Evolutionary conservation across 371 early-diverging fungal genomes (phyloP), one percentile per base, ranked within the genome.

Genomic region (Mortierella sp.): DNA sequence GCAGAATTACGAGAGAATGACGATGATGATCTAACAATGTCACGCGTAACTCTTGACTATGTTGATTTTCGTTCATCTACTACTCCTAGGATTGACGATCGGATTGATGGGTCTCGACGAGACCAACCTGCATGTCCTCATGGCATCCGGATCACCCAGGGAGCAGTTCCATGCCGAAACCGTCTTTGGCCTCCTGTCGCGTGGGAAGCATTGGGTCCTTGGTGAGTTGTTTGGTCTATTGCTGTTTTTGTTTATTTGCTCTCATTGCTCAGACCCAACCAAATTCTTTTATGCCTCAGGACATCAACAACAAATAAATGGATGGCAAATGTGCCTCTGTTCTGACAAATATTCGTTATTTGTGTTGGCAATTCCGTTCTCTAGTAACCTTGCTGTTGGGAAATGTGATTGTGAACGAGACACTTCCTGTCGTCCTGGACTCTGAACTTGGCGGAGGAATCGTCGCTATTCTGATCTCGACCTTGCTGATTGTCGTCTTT

Each of bases 341-440:
- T 35, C 63, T 63, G 63, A 63, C 63, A 63, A 63, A 63, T 63
- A 18, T 63, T 63, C 71, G 55, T 27, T 11, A 0, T n/a, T 58
- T 41, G 1, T 35, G 38, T 55, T 18, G 63, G 2, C 32, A 21
- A 48, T 54, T 49, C 16, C 44, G 10, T 63, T 63, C 4, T 10
- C 4, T 78, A 85, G 97, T 97, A 4, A 98, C 99, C 5, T 89
- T 99, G 70, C 84, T 99, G 49, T 87, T 99, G 38, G 93, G 96
- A 12, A 99, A 98, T 89, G 97, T 97, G 12, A 90, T 99, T 35
- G 92, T 98, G 58, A 98, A 98, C 88, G 98, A 98, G 87, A 96
- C 98, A 0, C 88, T 99, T 70, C 99, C 99, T 6, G 96, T 99
- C 54, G 91, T 99, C 75, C 90, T 97, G 72, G 96, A 97, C 79